Evolutionary conservation across 495 filamentous ascomycete species (phyloP).

Genomic region (Penicillium desertorum): DNA sequence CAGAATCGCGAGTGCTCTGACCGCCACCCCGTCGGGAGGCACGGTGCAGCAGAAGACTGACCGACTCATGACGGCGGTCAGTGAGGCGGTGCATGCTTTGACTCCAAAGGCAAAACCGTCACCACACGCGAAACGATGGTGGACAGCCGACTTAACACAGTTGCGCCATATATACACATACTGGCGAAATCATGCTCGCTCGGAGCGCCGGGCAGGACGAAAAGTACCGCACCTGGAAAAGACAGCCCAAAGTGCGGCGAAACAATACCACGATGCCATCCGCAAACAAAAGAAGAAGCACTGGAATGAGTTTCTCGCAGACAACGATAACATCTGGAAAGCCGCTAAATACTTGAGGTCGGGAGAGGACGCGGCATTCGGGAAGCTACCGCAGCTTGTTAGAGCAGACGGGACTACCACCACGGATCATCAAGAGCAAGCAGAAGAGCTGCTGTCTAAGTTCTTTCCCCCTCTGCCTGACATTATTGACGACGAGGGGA

Average conservation of each 20-base stretch:
- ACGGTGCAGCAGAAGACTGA: constrained; percentile 17
- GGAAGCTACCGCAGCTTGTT: constrained; percentile 11
- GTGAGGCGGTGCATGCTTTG: constrained; percentile 10
- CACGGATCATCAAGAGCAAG: no score
- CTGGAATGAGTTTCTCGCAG: constrained; percentile 29
- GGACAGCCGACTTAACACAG: constrained; percentile 18
- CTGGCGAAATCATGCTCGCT: no score
- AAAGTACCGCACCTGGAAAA: constrained; percentile 15
- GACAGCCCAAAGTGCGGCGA: constrained; percentile 18
- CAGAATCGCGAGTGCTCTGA: constrained; percentile 19
- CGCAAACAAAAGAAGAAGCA: constrained; percentile 29
- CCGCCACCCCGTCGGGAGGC: constrained; percentile 18
- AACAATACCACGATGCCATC: constrained; percentile 27
- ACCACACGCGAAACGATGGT: constrained; percentile 21
- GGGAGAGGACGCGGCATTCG: constrained; percentile 20
- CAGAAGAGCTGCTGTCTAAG: not conserved
- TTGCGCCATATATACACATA: not conserved
- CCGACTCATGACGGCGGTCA: constrained; percentile 3
- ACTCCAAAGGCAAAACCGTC: constrained; percentile 21
- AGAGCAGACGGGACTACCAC: no score
- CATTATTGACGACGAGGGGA: constrained; percentile 22
- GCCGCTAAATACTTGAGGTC: constrained; percentile 26
- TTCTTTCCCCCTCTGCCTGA: constrained; percentile 11
- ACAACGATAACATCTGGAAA: constrained; percentile 31
- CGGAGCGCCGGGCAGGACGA: no score